Evolutionary conservation across 2,329 filamentous ascomycete species (phyloP), one percentile per base, ranked within the genome.

Genomic region (Phyllosticta citrichinensis): DNA sequence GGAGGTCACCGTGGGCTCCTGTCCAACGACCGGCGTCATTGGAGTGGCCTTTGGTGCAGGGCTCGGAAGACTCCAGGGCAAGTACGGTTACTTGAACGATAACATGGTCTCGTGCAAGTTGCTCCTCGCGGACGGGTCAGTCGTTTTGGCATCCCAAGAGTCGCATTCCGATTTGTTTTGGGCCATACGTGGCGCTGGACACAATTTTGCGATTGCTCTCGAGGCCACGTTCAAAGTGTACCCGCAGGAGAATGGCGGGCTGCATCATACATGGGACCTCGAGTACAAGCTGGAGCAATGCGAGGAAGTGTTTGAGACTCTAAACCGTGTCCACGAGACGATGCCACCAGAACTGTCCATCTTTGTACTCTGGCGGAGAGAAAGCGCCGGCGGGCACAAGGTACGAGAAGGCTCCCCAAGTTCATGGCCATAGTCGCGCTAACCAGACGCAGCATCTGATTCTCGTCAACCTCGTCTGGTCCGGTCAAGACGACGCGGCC

Each of bases 121-220:
- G 0, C 76, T 78, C 1, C 68, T 78, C 10, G 75, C 76, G 0
- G 69, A 75, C 62, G 77, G 77, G 0, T 66, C 66, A 6, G 67
- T 76, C 33, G 67, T 75, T 9, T 70, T 65, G 1, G 71, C 73
- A 0, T 80, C 77, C 1, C 69, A 74, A 17, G 67, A 68, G 0
- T 73, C 81, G 64, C 76, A 83, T 50, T 24, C 67, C 0, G 79
- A 81, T 55, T 69, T 81, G 2, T 81, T 80, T 67, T 81, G 78
- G 78, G 76, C 73, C 19, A 60, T 80, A 17, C 69, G 72, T 2
- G 78, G 77, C 25, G 77, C 76, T 2, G 77, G 77, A 0, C 74
- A 76, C 63, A 78, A 77, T 60, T 79, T 79, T 61, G 77, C 77
- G 5, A 71, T 77, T 5, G 74, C 6, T 73, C 14, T 22, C 11